Conservation (phyloP, 2,329 filamentous ascomycete species). For the Fusarium acutatum region DNA sequence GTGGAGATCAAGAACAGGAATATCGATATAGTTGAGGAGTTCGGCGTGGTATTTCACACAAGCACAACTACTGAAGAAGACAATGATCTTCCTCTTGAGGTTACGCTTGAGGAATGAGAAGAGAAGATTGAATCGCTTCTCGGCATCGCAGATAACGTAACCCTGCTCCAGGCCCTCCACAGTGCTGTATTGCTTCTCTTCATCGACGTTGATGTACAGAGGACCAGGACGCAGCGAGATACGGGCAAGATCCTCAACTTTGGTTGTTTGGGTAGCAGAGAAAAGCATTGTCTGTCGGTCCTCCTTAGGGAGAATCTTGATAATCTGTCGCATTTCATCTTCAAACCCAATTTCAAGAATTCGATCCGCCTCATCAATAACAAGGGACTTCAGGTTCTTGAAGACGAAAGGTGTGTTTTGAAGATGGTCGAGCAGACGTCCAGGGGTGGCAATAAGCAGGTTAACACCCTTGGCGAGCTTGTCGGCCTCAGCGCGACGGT, state of each 20-base stretch:
- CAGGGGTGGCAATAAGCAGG: constrained; percentile 91
- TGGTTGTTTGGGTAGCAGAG: constrained; percentile 97
- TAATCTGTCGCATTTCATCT: constrained; percentile 96
- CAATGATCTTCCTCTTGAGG: constrained; percentile 95
- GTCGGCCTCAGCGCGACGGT: constrained; percentile 87
- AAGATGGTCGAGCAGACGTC: constrained; percentile 90
- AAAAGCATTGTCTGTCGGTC: constrained; percentile 97
- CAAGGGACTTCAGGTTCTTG: constrained; percentile 90
- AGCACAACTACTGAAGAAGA: constrained; percentile 93
- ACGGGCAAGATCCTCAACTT: constrained; percentile 94
- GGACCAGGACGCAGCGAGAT: constrained; percentile 92
- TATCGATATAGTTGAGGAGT: constrained; percentile 96
- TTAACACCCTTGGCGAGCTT: constrained; percentile 96
- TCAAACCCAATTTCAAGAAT: constrained; percentile 98
- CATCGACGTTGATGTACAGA: constrained; percentile 96
- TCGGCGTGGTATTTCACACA: constrained; percentile 97
- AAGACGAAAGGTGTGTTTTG: constrained; percentile 92
- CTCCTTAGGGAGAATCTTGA: constrained; percentile 90
- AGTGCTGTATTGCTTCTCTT: constrained; percentile 87
- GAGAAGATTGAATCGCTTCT: constrained; percentile 91
- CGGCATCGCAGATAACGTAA: constrained; percentile 91
- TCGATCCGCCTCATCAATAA: constrained; percentile 97
- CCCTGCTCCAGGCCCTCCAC: constrained; percentile 95
- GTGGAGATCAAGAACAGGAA: constrained; percentile 85
- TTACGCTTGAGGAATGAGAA: constrained; percentile 93